Conservation (phyloP, 2,329 filamentous ascomycete genomes). For the Verticillium klebahnii region DNA sequence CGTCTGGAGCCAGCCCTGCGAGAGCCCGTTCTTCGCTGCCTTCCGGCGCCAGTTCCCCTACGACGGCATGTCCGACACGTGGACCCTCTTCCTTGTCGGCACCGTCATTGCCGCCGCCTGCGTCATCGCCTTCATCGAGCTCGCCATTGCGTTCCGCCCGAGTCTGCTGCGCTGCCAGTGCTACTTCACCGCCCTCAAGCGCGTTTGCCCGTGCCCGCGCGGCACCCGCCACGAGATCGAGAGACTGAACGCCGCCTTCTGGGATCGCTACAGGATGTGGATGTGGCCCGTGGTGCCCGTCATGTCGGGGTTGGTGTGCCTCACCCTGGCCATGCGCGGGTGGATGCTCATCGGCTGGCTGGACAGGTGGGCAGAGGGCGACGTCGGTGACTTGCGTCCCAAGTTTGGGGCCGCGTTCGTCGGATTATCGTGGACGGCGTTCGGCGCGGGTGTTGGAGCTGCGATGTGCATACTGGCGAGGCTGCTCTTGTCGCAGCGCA, state of each 20-base stretch:
- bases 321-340: neutral
- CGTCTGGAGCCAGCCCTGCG: conserved; percentile 3
- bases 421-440: neutral
- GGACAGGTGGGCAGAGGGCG: neutral
- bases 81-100: neutral
- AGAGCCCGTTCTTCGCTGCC: conserved; percentile 6
- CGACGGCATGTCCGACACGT: neutral
- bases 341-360: conserved; percentile 4
- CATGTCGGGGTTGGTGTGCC: neutral
- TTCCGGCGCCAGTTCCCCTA: conserved; percentile 1
- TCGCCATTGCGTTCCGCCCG: conserved; percentile 5
- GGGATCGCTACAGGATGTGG: conserved; percentile 12
- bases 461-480: conserved; percentile 2
- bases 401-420: conserved; percentile 5
- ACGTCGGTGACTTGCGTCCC: neutral
- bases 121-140: neutral
- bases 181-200: conserved; percentile 8
- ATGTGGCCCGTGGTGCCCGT: conserved; percentile 2
- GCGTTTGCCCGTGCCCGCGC: conserved; percentile 10
- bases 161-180: conserved; percentile 9
- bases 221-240: conserved; percentile 11
- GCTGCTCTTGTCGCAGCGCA: neutral
- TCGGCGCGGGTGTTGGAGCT: conserved; percentile 1
- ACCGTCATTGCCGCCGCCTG: neutral
- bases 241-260: conserved; percentile 5